These are phyloP conservation scores for Amorphotheca resinae DNA, from an alignment of 495 filamentous ascomycete species.

Conservation along the genomic window DNA sequence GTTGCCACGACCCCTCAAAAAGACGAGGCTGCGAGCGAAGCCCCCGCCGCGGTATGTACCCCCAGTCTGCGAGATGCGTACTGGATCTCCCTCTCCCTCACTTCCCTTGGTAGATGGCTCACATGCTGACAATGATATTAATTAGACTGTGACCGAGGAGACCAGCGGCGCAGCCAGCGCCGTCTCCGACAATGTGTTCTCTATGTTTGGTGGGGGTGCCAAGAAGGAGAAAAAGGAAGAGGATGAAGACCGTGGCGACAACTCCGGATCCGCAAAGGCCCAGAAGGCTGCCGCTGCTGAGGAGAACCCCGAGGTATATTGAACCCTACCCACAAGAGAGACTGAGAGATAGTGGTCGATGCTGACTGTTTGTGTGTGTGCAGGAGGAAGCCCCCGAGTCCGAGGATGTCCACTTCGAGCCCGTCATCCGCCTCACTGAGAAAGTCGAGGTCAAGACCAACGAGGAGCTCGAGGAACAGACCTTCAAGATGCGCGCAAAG, in stretches of 20 bases:
- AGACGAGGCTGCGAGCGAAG: constrained; percentile 31
- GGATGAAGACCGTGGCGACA: constrained; percentile 57
- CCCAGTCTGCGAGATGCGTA: neutral
- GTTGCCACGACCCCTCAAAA: constrained; percentile 7
- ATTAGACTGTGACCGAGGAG: constrained; percentile 27
- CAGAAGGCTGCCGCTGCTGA: constrained; percentile 55
- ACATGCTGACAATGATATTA: constrained; percentile 3
- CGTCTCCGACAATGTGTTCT: constrained; percentile 69
- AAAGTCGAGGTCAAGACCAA: constrained; percentile 96
- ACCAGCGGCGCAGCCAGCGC: constrained; percentile 34
- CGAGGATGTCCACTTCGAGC: constrained; percentile 92
- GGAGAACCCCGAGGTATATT: constrained; percentile 26
- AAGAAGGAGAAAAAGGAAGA: constrained; percentile 74
- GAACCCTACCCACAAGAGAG: neutral
- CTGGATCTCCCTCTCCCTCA: neutral
- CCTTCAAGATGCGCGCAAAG: constrained; percentile 99
- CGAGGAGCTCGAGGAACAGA: constrained; percentile 94
- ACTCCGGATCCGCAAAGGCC: constrained; percentile 76
- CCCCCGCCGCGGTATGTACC: constrained; percentile 8
- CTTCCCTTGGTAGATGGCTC: neutral
- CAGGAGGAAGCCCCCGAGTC: constrained; percentile 68
- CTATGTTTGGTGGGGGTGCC: constrained; percentile 94
- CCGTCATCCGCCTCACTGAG: constrained; percentile 86
- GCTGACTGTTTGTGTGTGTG: neutral
- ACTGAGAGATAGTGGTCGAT: neutral